Evolutionary conservation across 352 stramenopile genomes (phyloP), one percentile per base, ranked within the genome.

Genomic region (Phytophthora multivora): DNA sequence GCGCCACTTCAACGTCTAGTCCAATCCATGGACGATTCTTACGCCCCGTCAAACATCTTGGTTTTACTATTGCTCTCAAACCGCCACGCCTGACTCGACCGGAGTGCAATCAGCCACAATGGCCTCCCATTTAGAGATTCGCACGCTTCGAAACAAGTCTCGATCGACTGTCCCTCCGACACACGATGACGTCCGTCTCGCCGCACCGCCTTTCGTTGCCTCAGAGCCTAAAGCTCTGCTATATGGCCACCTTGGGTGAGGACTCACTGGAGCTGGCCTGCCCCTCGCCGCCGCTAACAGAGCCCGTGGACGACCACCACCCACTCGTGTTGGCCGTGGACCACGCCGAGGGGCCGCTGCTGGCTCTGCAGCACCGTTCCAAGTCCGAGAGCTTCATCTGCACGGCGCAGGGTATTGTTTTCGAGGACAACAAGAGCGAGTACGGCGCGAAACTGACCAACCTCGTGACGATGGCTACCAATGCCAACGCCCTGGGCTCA

Each of bases 381-480:
- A 75, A 60, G 51, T 74, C 66, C 26, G 66, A 74, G 39, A 62
- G 51, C 47, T 71, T 71, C 41, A 70, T 75, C 35, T 66, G 66
- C 60, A 75, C 66, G 21, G 45, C 46, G 13, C 66, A 75, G 15
- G 66, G 66, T 25, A 38, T 75, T 30, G 25, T 75, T 19, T 68
- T 75, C 19, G 47, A 71, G 33, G 48, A 66, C 56, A n/a, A 38
- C 19, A 66, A 49, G 16, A 49, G 40, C 25, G 33, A 36, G 5
- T 68, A 60, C 51, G 28, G 49, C 16, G 21, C 33, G 15, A 51
- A 50, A 31, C 28, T 74, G n/a, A 47, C 16, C n/a, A 53, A 36
- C 2, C 53, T 74, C 13, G 25, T 70, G 36, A 35, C 51, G 2
- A 16, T 69, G 23, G 64, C 64, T 5, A 39, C 58, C 18, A 63